phyloP scores from a whole-genome alignment of 2,329 filamentous ascomycete species.

The Neofusicoccum kwambonambiense region DNA sequence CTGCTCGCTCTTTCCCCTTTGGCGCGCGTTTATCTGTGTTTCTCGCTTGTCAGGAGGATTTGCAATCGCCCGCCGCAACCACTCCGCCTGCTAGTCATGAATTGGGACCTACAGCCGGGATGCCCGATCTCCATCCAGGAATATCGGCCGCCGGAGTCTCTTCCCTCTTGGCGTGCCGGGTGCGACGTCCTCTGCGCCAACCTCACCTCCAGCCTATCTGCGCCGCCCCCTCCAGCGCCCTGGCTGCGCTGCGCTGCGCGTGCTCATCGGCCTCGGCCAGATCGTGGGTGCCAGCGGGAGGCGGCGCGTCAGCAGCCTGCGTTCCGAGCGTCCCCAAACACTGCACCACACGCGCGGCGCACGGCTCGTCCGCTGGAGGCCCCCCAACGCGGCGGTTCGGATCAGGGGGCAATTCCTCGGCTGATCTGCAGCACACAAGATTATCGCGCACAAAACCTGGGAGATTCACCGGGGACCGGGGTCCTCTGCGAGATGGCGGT shows the following conservation, averaged over 20 bases:
- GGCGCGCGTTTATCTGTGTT: constrained; percentile 15
- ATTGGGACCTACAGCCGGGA: constrained; percentile 6
- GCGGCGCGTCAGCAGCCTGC: constrained; percentile 15
- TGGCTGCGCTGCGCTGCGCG: not conserved
- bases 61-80: constrained; percentile 11
- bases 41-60: constrained; percentile 17
- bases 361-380: constrained; percentile 10
- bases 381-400: constrained; percentile 15
- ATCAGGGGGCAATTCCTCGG: constrained; percentile 18
- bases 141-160: constrained; percentile 8
- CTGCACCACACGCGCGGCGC: not conserved
- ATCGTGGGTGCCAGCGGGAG: constrained; percentile 12
- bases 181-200: constrained; percentile 9
- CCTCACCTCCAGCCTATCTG: not conserved
- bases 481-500: constrained; percentile 14
- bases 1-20: constrained; percentile 8
- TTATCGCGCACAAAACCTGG: constrained; percentile 18
- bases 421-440: constrained; percentile 19
- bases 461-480: constrained; percentile 18
- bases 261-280: not conserved
- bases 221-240: not conserved
- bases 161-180: constrained; percentile 8
- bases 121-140: constrained; percentile 16
- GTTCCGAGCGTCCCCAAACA: constrained; percentile 12
- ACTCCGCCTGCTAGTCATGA: constrained; percentile 11